Percentiles rank a stretch among this genome's conserved stretches.
Conservation (phyloP, 2,329 filamentous ascomycete species). For the Trichophyton equinum region DNA sequence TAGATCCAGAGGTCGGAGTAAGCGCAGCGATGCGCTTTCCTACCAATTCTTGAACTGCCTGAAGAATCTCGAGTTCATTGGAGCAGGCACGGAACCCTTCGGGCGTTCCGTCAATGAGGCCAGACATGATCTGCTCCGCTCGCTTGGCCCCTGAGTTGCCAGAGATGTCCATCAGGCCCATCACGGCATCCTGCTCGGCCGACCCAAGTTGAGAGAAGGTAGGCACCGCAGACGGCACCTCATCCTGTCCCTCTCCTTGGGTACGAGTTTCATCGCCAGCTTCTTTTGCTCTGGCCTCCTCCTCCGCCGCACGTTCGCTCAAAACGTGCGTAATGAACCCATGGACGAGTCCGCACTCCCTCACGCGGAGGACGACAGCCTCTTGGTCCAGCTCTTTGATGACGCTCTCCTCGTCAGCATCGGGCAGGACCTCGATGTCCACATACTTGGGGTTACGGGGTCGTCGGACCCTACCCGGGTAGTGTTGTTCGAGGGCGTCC, state of each 20-base stretch:
- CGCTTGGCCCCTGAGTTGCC: conserved; percentile 14
- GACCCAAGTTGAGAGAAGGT: conserved; percentile 18
- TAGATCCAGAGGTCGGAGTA: conserved; percentile 10
- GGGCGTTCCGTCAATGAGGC: conserved; percentile 20
- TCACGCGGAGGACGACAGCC: conserved; percentile 53
- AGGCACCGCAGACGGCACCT: conserved; percentile 13
- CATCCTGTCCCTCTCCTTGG: not conserved
- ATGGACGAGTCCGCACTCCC: conserved; percentile 51
- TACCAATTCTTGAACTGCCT: conserved; percentile 21
- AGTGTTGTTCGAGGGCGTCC: conserved; percentile 46
- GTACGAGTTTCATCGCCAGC: not conserved
- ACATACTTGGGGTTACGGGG: conserved; percentile 43
- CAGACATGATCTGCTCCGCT: conserved; percentile 22
- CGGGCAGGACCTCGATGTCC: conserved; percentile 52
- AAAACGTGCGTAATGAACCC: conserved; percentile 59
- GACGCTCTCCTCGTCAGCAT: conserved; percentile 43
- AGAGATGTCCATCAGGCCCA: conserved; percentile 23
- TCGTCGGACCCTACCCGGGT: conserved; percentile 14
- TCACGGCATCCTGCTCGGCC: conserved; percentile 23
- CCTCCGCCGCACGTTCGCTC: conserved; percentile 14
- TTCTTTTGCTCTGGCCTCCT: not conserved
- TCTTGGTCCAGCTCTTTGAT: conserved; percentile 44
- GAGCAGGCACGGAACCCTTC: conserved; percentile 17
- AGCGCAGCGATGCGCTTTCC: conserved; percentile 21
- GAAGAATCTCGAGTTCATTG: conserved; percentile 22